These are phyloP conservation scores for Gynostemma pentaphyllum DNA, from an alignment of 306 rosid species.

Conservation along the genomic window DNA sequence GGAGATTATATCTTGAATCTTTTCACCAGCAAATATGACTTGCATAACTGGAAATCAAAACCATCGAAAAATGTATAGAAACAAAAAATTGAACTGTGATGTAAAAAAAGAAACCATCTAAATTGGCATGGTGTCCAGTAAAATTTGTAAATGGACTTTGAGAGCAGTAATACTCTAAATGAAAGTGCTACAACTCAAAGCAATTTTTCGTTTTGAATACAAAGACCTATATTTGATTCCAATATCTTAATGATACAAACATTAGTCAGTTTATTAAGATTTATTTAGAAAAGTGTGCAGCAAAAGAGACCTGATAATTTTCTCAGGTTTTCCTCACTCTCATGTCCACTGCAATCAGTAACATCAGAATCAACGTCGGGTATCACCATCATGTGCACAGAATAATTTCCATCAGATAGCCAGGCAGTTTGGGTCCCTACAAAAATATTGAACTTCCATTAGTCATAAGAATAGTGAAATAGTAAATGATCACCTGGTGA, in stretches of 20 bases:
- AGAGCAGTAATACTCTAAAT: not conserved
- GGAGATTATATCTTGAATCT: constrained; percentile 66
- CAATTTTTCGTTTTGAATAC: not conserved
- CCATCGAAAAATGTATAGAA: not conserved
- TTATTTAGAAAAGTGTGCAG: not conserved
- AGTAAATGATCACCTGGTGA: not conserved
- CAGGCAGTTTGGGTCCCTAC: constrained; percentile 70
- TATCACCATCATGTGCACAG: constrained; percentile 47
- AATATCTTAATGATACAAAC: not conserved
- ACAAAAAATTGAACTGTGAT: not conserved
- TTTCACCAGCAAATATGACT: constrained; percentile 60
- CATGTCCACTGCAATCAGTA: constrained; percentile 31
- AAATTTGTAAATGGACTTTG: not conserved
- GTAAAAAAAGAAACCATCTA: not conserved
- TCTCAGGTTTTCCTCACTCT: constrained; percentile 35
- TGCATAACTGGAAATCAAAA: constrained; percentile 29
- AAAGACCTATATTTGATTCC: not conserved
- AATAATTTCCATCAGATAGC: constrained; percentile 69
- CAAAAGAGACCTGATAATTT: constrained; percentile 46
- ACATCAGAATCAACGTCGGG: constrained; percentile 37
- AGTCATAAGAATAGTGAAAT: not conserved
- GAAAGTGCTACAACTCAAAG: not conserved
- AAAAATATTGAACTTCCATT: constrained; percentile 4
- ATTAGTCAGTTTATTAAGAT: not conserved
- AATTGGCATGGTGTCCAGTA: constrained; percentile 4